Evolutionary conservation across 306 rosid species (phyloP).

Genomic region (Prunus campanulata): DNA sequence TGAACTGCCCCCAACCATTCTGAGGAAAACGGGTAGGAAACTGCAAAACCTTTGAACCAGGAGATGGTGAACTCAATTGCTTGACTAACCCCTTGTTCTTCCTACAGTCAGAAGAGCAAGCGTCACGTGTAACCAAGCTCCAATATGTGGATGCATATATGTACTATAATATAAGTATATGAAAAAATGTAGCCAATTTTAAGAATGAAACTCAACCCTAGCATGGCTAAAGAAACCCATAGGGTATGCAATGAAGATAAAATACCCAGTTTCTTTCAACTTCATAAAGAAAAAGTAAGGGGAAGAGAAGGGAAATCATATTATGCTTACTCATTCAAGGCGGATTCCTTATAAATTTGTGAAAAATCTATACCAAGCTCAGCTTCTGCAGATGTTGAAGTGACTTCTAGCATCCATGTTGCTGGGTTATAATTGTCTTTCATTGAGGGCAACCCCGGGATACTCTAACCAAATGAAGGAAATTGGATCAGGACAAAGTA

Average conservation of each 20-base stretch:
- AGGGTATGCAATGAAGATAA: no score
- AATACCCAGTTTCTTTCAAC: not conserved
- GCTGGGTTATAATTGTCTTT: conserved; percentile 68
- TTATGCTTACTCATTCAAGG: conserved; percentile 45
- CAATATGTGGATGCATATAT: not conserved
- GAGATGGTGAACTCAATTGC: conserved; percentile 48
- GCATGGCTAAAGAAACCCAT: no score
- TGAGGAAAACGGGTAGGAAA: conserved; percentile 53
- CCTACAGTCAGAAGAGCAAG: conserved; percentile 36
- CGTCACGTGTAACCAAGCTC: not conserved
- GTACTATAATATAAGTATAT: no score
- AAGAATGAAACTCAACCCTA: no score
- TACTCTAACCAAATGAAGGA: conserved; percentile 36
- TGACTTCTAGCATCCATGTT: conserved; percentile 72
- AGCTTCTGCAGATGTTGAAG: conserved; percentile 50
- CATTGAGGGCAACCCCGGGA: conserved; percentile 60
- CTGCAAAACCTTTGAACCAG: conserved; percentile 46
- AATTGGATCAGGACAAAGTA: conserved; percentile 11
- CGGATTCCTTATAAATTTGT: conserved; percentile 45
- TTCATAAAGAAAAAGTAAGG: not conserved
- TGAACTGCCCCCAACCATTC: conserved; percentile 58
- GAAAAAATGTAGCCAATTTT: no score
- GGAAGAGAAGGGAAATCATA: not conserved
- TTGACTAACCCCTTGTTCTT: conserved; percentile 46
- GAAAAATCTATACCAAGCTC: conserved; percentile 63